Evolutionary conservation across 805 yeast genomes (phyloP), one percentile per base, ranked within the genome.

Genomic region (Ogataea parapolymorpha): DNA sequence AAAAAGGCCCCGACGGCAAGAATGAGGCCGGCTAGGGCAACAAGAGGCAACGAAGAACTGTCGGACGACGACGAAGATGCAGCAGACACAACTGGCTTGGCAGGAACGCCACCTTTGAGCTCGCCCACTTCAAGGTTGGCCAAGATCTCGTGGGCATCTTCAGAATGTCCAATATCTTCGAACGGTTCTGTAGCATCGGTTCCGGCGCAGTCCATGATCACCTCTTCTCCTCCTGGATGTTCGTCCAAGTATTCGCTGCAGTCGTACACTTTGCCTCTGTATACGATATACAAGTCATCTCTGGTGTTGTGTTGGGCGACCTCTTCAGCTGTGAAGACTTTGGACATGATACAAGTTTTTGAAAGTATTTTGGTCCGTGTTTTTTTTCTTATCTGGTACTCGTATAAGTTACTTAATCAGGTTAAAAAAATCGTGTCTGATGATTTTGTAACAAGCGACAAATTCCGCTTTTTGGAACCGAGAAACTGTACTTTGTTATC

Each of bases 141-240:
- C 56, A 93, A 71, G 53, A 83, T 72, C 55, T 83, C 93, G 54
- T 81, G 80, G 29, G 99, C 98, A 53, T 90, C 96, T 49, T 90
- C 97, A 26, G 98, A 88, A 68, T 93, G 99, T 26, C 99, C 99
- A 61, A 93, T 90, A 59, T 88, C 96, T 52, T 77, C 78, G 57
- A 83, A 83, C 18, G 82, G 79, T 57, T 77, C 83, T 24, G 88
- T 76, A 26, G 86, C 85, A 59, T 83, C 89, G 5, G 63, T 68
- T 4, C 93, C 95, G 14, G 93, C 96, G 53, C 86, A 86, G 46
- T 82, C 82, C 45, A 80, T 62, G 32, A 91, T 74, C 41, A 91
- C 86, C 56, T 82, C 75, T 37, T 80, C 81, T 31, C 82, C 82
- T 51, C 70, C 69, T 3, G 98, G 98, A 62, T 91, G 98, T 35